These are phyloP conservation scores for Aspergillus sp. DNA, from an alignment of 2,329 filamentous ascomycete species.

Conservation along the genomic window DNA sequence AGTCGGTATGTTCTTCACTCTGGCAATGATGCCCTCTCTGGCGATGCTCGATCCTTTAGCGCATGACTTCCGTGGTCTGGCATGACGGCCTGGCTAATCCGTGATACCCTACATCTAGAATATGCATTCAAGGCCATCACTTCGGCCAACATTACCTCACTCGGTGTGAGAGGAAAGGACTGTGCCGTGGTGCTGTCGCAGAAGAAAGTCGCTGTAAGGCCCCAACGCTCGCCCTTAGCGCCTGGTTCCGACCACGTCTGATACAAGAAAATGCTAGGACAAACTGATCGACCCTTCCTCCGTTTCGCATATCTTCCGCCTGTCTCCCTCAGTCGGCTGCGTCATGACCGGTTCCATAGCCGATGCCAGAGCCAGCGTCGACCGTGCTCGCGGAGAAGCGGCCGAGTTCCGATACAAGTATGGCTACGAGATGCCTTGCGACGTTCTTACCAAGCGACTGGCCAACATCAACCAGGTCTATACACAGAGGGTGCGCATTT, in stretches of 20 bases:
- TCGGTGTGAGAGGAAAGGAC: constrained; percentile 93
- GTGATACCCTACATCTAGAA: constrained; percentile 58
- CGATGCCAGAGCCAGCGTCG: constrained; percentile 89
- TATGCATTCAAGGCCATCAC: constrained; percentile 99
- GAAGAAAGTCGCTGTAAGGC: constrained; percentile 96
- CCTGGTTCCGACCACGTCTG: not conserved
- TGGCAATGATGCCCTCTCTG: not conserved
- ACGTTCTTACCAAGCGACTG: constrained; percentile 91
- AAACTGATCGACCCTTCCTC: constrained; percentile 98
- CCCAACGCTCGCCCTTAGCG: not conserved
- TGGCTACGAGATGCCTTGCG: constrained; percentile 99
- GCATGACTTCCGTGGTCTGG: constrained; percentile 5
- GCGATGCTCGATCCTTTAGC: not conserved
- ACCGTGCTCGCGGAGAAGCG: constrained; percentile 90
- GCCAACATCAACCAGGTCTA: constrained; percentile 99
- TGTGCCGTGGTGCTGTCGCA: constrained; percentile 96
- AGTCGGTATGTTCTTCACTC: constrained; percentile 68
- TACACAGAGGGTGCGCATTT: constrained; percentile 77
- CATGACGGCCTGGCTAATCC: constrained; percentile 29
- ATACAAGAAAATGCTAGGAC: constrained; percentile 60
- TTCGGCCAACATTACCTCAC: constrained; percentile 96
- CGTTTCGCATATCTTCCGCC: constrained; percentile 94
- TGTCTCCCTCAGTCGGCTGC: constrained; percentile 93
- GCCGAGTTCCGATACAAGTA: constrained; percentile 98
- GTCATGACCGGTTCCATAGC: constrained; percentile 99